Conservation (phyloP, 1,284 basidiomycete genomes). For the Coriolopsis trogii region DNA sequence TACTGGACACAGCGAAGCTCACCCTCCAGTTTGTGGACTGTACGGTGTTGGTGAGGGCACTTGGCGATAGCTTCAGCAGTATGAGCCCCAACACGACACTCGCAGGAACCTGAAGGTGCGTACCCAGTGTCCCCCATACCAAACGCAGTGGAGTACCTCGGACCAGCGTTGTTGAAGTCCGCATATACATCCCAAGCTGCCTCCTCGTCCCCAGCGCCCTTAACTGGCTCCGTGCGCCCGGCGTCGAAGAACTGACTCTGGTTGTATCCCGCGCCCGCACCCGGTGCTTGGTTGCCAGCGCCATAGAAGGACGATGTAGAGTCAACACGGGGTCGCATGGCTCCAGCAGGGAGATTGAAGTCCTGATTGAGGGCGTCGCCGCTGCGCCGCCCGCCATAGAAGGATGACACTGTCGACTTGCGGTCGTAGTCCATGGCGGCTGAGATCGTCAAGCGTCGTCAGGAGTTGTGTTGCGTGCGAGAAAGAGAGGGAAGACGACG, state of each 20-base stretch:
- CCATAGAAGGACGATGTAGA: slow-evolving; percentile 69
- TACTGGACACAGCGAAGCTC: too few species aligned
- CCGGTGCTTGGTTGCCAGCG: slow-evolving; percentile 37
- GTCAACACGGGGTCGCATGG: slow-evolving; percentile 52
- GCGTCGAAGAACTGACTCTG: slow-evolving; percentile 62
- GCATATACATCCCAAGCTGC: slow-evolving; percentile 83
- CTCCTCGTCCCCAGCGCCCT: slow-evolving; percentile 70
- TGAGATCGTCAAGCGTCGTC: slow-evolving; percentile 1
- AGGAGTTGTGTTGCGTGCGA: slow-evolving; percentile 10
- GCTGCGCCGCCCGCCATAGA: slow-evolving; percentile 65
- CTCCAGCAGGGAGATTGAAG: slow-evolving; percentile 42
- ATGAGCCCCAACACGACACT: slow-evolving; percentile 7
- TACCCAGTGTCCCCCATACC: slow-evolving; percentile 42
- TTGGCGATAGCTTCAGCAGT: slow-evolving; percentile 52
- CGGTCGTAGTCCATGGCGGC: slow-evolving; percentile 56
- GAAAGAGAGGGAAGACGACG: slow-evolving; percentile 9
- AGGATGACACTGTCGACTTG: slow-evolving; percentile 75
- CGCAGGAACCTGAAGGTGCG: slow-evolving; percentile 18
- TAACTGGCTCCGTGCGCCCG: slow-evolving; percentile 72
- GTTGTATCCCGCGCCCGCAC: slow-evolving; percentile 77
- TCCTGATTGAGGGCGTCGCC: slow-evolving; percentile 62
- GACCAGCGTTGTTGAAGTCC: slow-evolving; percentile 90
- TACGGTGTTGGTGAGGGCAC: slow-evolving; percentile 42
- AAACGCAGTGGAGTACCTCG: slow-evolving; percentile 72
- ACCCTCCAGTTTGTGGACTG: slow-evolving; percentile 14